Evolutionary conservation across 805 yeast genomes (phyloP).

Genomic region (Nematodospora valgi): DNA sequence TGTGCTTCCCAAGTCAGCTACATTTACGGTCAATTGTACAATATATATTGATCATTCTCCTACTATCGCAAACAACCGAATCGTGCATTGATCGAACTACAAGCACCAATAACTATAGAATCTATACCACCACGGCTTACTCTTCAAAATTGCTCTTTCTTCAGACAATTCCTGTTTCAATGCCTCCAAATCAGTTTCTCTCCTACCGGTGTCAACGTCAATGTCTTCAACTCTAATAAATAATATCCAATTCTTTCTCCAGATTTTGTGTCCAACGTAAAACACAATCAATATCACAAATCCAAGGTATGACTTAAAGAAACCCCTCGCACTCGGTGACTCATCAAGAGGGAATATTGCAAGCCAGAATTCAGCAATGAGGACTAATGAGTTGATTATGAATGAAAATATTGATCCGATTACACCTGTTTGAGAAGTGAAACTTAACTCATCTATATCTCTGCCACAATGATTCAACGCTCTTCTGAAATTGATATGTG

Average conservation of each 20-base stretch:
- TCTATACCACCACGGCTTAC: constrained; percentile 34
- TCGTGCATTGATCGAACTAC: too few relatives aligned
- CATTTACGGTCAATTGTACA: too few relatives aligned
- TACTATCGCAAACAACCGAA: too few relatives aligned
- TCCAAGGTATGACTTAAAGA: constrained; percentile 37
- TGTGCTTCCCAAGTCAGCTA: too few relatives aligned
- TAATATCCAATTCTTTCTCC: constrained; percentile 36
- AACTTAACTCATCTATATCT: constrained; percentile 32
- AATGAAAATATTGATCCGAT: constrained; percentile 35
- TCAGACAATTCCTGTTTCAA: constrained; percentile 32
- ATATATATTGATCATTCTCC: too few relatives aligned
- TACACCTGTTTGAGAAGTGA: constrained; percentile 35
- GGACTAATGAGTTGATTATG: constrained; percentile 29
- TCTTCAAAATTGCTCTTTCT: constrained; percentile 25
- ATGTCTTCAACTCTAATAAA: constrained; percentile 33
- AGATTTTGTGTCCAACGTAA: constrained; percentile 39
- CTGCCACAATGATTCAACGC: constrained; percentile 34
- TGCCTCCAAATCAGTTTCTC: constrained; percentile 40
- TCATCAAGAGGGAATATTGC: constrained; percentile 38
- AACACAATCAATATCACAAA: constrained; percentile 32
- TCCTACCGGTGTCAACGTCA: constrained; percentile 41
- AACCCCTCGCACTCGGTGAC: constrained; percentile 29
- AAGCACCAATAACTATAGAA: constrained; percentile 36
- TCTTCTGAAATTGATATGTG: constrained; percentile 38
- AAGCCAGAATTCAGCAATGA: constrained; percentile 43